Conservation (phyloP, 208 protist species). For the Strigomonas culicis region DNA sequence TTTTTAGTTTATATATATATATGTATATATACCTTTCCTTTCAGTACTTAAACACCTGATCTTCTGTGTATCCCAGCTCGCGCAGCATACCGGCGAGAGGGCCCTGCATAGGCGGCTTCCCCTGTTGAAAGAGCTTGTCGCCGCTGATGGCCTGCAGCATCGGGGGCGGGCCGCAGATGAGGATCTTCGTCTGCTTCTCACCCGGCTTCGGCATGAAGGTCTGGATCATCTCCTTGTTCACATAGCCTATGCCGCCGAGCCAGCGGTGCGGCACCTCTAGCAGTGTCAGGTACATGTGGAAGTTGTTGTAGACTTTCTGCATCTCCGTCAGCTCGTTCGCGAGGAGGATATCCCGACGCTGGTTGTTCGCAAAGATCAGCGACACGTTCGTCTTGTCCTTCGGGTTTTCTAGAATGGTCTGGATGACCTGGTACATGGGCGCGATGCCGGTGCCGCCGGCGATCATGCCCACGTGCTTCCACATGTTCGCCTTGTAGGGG, state of each 20-base stretch:
- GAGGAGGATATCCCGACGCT: constrained; percentile 90
- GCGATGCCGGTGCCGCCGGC: constrained; percentile 90
- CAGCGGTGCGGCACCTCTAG: constrained; percentile 67
- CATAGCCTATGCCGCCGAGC: constrained; percentile 79
- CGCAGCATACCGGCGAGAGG: constrained; percentile 58
- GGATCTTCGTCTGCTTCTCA: constrained; percentile 65
- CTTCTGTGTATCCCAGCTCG: constrained; percentile 68
- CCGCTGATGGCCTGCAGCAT: constrained; percentile 86
- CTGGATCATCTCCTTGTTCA: constrained; percentile 74
- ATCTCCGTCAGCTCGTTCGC: constrained; percentile 82
- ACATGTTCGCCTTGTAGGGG: constrained; percentile 82
- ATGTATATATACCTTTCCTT: background rate
- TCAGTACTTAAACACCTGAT: constrained; percentile 88
- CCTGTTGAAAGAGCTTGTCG: constrained; percentile 63
- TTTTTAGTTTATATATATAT: background rate
- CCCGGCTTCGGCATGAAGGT: constrained; percentile 78
- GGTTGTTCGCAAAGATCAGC: constrained; percentile 88
- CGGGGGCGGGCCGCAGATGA: constrained; percentile 83
- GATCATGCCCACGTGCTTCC: constrained; percentile 90
- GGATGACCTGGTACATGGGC: constrained; percentile 89
- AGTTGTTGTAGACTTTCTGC: constrained; percentile 72
- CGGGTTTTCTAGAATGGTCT: constrained; percentile 65
- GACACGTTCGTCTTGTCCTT: constrained; percentile 83
- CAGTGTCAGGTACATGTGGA: constrained; percentile 89
- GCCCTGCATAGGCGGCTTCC: constrained; percentile 71